A percentile compares a stretch with the other conserved stretches of the same genome.
phyloP scores from a whole-genome alignment of 768 basidiomycete species.

The Xerocomus potaroensis region DNA sequence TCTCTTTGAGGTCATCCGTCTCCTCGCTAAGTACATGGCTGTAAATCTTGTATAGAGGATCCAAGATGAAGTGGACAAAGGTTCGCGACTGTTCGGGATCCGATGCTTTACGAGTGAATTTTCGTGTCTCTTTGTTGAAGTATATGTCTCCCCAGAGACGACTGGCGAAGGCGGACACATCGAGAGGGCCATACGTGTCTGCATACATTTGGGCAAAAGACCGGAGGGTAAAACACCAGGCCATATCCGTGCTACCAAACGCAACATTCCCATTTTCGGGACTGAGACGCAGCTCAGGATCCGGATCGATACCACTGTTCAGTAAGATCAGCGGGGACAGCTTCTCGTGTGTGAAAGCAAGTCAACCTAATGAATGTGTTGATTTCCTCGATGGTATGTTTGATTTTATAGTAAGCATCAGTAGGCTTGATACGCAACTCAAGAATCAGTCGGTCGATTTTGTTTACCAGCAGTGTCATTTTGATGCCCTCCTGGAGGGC shows the following conservation, averaged over 20 bases:
- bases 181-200: constrained; percentile 82
- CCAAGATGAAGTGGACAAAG: constrained; percentile 95
- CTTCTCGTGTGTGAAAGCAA: not conserved
- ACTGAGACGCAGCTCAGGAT: constrained; percentile 82
- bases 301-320: constrained; percentile 74
- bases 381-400: constrained; percentile 97
- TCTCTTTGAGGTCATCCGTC: constrained; percentile 79
- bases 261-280: constrained; percentile 96
- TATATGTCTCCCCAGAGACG: constrained; percentile 99
- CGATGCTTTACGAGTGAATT: constrained; percentile 81
- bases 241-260: constrained; percentile 96
- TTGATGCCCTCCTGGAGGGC: constrained; percentile 85
- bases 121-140: constrained; percentile 78
- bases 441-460: constrained; percentile 95
- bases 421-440: constrained; percentile 93
- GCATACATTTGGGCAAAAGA: constrained; percentile 98
- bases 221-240: constrained; percentile 92
- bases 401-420: constrained; percentile 98
- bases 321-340: not conserved
- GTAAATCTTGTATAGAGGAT: constrained; percentile 96
- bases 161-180: constrained; percentile 81
- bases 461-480: constrained; percentile 93
- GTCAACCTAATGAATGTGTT: constrained; percentile 90
- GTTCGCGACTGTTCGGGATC: constrained; percentile 74
- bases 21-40: constrained; percentile 93